A percentile compares a stretch with the other conserved stretches of the same genome.
phyloP scores from a whole-genome alignment of 1,284 basidiomycete species.

The Trichosporon sp. region DNA sequence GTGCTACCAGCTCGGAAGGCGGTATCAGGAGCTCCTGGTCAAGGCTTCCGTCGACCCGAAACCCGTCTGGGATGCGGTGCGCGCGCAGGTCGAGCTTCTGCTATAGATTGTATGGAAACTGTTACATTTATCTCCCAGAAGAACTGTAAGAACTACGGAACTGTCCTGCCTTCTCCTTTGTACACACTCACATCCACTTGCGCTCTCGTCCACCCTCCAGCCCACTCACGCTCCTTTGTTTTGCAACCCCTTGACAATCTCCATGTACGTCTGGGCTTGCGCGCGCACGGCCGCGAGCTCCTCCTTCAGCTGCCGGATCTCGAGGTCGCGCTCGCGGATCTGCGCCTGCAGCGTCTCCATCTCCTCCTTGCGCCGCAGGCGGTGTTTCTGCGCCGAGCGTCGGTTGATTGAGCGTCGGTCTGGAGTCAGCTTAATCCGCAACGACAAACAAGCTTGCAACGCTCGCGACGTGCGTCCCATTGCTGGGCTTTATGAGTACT shows the following conservation, averaged over 20 bases:
- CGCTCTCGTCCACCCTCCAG: background rate
- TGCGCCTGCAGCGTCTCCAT: conserved; percentile 27
- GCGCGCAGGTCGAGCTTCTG: conserved; percentile 28
- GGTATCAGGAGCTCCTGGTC: conserved; percentile 40
- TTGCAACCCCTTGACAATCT: conserved; percentile 5
- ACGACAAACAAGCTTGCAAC: too few species aligned
- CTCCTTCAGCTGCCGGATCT: conserved; percentile 28
- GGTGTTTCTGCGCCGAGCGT: conserved; percentile 35
- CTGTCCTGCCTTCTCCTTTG: background rate
- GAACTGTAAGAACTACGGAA: background rate
- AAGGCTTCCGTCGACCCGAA: conserved; percentile 39
- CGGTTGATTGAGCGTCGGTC: conserved; percentile 37
- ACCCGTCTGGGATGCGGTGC: conserved; percentile 39
- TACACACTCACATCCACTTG: background rate
- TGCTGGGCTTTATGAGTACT: conserved; percentile 1
- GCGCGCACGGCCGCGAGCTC: conserved; percentile 30
- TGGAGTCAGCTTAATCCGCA: conserved; percentile 17
- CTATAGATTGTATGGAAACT: background rate
- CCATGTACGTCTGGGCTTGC: conserved; percentile 17
- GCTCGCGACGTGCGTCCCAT: too few species aligned
- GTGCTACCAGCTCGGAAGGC: conserved; percentile 30
- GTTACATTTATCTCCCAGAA: too few species aligned
- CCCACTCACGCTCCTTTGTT: background rate
- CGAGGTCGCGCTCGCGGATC: conserved; percentile 29
- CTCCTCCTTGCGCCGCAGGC: conserved; percentile 34